Evolutionary conservation across 208 protist genomes (phyloP).

Genomic region (Acanthamoeba healyi): DNA sequence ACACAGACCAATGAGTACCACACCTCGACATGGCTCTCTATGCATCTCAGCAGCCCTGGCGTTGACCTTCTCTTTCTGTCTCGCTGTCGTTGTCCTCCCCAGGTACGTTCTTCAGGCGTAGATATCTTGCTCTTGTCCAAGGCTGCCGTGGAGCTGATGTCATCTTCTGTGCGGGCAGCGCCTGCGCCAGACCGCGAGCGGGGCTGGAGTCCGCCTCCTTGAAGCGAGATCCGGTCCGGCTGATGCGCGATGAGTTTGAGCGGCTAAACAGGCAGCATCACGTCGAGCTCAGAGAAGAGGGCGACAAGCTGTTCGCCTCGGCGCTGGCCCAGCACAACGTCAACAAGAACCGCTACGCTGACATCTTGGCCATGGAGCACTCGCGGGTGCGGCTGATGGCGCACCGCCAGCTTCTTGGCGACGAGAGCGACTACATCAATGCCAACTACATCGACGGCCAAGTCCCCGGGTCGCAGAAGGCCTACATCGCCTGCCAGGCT

Average conservation of each 20-base stretch:
- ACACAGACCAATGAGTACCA: too few species aligned
- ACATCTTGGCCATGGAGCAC: slow-evolving; percentile 31
- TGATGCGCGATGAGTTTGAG: not conserved
- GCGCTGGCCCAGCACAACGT: not conserved
- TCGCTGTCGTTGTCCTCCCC: too few species aligned
- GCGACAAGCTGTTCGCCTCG: not conserved
- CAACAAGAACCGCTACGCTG: slow-evolving; percentile 28
- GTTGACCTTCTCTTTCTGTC: too few species aligned
- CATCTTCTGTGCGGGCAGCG: too few species aligned
- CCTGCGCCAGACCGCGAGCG: too few species aligned
- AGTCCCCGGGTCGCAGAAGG: not conserved
- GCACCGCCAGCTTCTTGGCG: not conserved
- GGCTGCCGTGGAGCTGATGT: too few species aligned
- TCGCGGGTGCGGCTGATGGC: not conserved
- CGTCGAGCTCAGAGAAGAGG: not conserved
- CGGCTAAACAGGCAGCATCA: not conserved
- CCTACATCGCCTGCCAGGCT: slow-evolving; percentile 69
- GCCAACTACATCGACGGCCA: slow-evolving; percentile 61
- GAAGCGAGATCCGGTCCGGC: too few species aligned
- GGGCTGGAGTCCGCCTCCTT: too few species aligned
- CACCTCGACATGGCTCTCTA: too few species aligned
- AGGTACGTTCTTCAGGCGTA: too few species aligned
- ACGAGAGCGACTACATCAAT: slow-evolving; percentile 73
- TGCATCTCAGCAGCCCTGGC: too few species aligned
- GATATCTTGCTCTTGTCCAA: too few species aligned